phyloP scores from a whole-genome alignment of 108 stramenopile genomes.

The Epipyxis sp. region DNA sequence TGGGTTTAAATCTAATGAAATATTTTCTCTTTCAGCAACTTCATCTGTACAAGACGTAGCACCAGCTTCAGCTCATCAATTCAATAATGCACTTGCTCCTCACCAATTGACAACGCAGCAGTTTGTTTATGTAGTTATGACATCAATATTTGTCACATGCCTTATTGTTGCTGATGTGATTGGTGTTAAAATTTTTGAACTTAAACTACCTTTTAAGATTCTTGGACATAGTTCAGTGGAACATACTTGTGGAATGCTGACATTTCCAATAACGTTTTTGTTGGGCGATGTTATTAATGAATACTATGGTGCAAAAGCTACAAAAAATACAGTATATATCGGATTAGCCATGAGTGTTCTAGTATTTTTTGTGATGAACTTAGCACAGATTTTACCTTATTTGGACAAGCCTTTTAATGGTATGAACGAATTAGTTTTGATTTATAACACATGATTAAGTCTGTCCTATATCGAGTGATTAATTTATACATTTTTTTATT shows the following conservation, averaged over 20 bases:
- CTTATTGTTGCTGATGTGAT: slow-evolving; percentile 20
- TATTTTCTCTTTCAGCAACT: too few relatives aligned
- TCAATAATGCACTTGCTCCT: slow-evolving; percentile 1
- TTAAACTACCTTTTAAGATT: slow-evolving; percentile 4
- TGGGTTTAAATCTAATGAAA: too few relatives aligned
- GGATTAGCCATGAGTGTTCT: neutral
- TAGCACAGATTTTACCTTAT: slow-evolving; percentile 13
- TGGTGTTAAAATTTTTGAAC: slow-evolving; percentile 26
- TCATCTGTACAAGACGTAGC: too few relatives aligned
- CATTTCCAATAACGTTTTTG: slow-evolving; percentile 9
- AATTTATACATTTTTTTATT: neutral
- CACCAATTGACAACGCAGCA: neutral
- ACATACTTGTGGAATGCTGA: slow-evolving; percentile 18
- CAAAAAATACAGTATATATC: slow-evolving; percentile 8
- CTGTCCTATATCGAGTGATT: neutral
- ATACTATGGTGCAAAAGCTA: neutral
- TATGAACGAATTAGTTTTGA: neutral
- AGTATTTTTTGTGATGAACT: slow-evolving; percentile 23
- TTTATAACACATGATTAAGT: neutral
- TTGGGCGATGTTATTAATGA: slow-evolving; percentile 20
- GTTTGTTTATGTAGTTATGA: slow-evolving; percentile 7
- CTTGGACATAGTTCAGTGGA: slow-evolving; percentile 5
- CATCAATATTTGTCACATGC: slow-evolving; percentile 1
- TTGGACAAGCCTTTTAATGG: slow-evolving; percentile 17
- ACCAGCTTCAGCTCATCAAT: too few relatives aligned